Base-by-base conservation (phyloP, 805 yeast genomes). In the Monosporozyma siamensis region DNA sequence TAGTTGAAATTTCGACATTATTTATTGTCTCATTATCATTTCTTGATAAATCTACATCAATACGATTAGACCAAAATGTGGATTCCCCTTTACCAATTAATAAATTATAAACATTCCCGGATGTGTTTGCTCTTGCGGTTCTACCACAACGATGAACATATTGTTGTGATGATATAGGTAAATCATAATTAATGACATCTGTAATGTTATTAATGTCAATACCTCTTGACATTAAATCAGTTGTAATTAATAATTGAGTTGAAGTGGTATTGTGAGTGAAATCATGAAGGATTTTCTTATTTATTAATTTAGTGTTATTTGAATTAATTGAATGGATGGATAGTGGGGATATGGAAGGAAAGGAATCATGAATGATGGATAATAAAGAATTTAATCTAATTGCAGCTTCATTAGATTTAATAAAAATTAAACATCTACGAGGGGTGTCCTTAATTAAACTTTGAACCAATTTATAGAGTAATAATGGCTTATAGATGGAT, bases 141-240 rank as follows among this genome's bases (percentile, higher is more conserved):
- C 99, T 80, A 32, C 99, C 99, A 31, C 88, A 87, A 55, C 99
- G 75, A 64, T 92, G 99, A 22, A 92, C 87, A 52, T 92, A 92
- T 53, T 92, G 97, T 49, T 94, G 80, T 1, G 89, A 73, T 1
- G 95, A 82, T 21, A 77, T 71, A 18, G 99, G 98, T 42, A 88
- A 62, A 57, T 92, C 97, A 61, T 92, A 92, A 63, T 92, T 92
- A 40, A 92, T 67, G 10, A 92, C 96, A 48, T 77, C 75, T 35
- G 76, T 70, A 39, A 92, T 75, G 3, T 77, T 70, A 12, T 72
- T 64, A 36, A 92, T 72, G 64, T 90, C 95, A 39, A 92, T 75
- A 67, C 99, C 99, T 65, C 99, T 79, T n/a, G 97, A 84, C 61
- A 92, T 82, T 52, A 92, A 70, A 65, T 92, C 99, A 0, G 98